Evolutionary conservation across 1,139 yeast genomes (phyloP).

Genomic region (Taphrina wiesneri): DNA sequence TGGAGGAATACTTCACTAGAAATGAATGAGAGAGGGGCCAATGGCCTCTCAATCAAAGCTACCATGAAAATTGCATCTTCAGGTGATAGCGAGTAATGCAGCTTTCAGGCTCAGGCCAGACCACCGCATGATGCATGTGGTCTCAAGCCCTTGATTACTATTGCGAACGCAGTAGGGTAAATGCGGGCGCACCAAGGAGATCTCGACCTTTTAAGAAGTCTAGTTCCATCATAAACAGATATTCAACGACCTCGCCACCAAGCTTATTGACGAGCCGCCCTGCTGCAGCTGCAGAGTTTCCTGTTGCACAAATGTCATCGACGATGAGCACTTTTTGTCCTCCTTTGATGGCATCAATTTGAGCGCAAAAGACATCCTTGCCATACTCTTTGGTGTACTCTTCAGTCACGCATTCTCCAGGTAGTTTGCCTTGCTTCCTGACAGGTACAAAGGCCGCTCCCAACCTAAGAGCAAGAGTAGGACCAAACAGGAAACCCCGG

Average conservation of each 20-base stretch:
- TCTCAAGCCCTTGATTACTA: no score
- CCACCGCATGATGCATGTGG: no score
- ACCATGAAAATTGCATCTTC: background rate
- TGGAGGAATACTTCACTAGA: conserved; percentile 6
- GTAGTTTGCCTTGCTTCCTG: conserved; percentile 91
- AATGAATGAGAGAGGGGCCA: conserved; percentile 1
- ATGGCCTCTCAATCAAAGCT: no score
- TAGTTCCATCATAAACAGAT: conserved; percentile 85
- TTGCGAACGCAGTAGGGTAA: conserved; percentile 12
- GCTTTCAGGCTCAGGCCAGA: no score
- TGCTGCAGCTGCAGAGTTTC: conserved; percentile 94
- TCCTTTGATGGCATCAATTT: conserved; percentile 72
- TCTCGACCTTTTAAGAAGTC: conserved; percentile 94
- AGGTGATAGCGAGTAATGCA: background rate
- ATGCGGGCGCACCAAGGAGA: conserved; percentile 52
- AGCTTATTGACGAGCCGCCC: conserved; percentile 72
- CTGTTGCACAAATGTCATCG: conserved; percentile 97
- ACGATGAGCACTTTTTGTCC: conserved; percentile 83
- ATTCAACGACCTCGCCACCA: conserved; percentile 74
- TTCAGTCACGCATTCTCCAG: conserved; percentile 76
- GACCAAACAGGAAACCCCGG: conserved; percentile 95
- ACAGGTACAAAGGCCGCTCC: conserved; percentile 92
- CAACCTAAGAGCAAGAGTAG: conserved; percentile 84
- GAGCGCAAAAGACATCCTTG: conserved; percentile 81
- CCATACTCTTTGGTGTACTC: conserved; percentile 91